phyloP scores from a whole-genome alignment of 331 rosid genomes.

The Arachis monticola region DNA sequence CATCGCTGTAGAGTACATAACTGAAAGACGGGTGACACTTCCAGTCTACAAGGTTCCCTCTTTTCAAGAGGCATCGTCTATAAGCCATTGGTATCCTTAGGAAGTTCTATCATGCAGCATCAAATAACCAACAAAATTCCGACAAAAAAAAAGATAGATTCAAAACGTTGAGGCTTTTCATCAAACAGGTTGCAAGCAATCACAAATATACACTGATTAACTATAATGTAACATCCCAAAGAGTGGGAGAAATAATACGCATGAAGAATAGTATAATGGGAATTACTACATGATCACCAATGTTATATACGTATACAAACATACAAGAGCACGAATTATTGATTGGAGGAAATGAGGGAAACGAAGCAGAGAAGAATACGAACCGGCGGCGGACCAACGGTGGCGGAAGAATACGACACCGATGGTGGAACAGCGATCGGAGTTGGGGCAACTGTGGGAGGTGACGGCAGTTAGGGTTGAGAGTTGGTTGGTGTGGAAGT shows the following conservation, averaged over 20 bases:
- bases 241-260: no score
- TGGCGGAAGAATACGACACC: background rate
- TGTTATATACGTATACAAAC: no score
- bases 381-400: background rate
- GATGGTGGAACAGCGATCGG: background rate
- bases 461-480: background rate
- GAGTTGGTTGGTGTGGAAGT: background rate
- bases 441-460: background rate
- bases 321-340: no score
- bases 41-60: constrained; percentile 61
- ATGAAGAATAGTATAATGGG: no score
- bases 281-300: no score
- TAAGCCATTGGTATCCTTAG: constrained; percentile 64
- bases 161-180: no score
- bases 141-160: no score
- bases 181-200: no score
- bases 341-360: no score
- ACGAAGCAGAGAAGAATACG: background rate
- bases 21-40: constrained; percentile 60
- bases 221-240: no score
- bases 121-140: background rate
- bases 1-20: constrained; percentile 58
- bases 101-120: constrained; percentile 27
- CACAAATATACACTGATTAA: no score
- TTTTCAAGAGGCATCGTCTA: constrained; percentile 66